Base-by-base conservation (phyloP, 805 yeast species). In the Danielia oregonensis region DNA sequence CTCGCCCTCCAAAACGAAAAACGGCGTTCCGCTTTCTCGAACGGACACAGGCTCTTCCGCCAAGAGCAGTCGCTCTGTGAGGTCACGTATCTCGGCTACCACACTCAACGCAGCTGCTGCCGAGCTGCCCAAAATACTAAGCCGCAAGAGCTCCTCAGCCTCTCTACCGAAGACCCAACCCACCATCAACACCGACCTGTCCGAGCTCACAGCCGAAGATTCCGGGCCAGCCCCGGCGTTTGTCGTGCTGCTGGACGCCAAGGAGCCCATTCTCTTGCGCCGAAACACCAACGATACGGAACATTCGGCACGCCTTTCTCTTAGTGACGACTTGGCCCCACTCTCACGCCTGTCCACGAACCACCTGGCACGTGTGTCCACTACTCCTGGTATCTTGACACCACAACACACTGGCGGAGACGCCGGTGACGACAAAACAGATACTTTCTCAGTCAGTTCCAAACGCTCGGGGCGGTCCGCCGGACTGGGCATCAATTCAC, bases 161-260 rank as follows among this genome's bases (percentile, higher is more conserved):
- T 47, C 51, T 24, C 55, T 43, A 42, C 49, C 49, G 48, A 42
- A 23, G 17, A 17, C 27, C 6, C 18, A 26, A 12, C n/a, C n/a
- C n/a, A n/a, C n/a, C n/a, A 14, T 13, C 14, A 11, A 10, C 18
- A 14, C 6, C 17, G 17, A 26, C n/a, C 15, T 8, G 18, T 11
- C 21, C 4, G 13, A 21, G n/a, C 11, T 13, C 10, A 10, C 14
- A 5, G 24, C 32, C 8, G 26, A 18, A 7, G 31, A 18, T 16
- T 37, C 59, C 79, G 36, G 86, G 87, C 12, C 78, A 83, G 12
- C 77, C 85, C 24, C 79, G 21, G 42, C 49, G 12, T 39, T 44
- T 14, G 35, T 83, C 88, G 65, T 74, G 23, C 79, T 76, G 43
- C 64, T 78, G 39, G 83, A 74, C 46, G 91, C 93, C 13, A 82